A percentile compares a stretch with the other conserved stretches of the same genome.
Conservation (phyloP, 495 filamentous ascomycete species). For the Penicillium roqueforti region DNA sequence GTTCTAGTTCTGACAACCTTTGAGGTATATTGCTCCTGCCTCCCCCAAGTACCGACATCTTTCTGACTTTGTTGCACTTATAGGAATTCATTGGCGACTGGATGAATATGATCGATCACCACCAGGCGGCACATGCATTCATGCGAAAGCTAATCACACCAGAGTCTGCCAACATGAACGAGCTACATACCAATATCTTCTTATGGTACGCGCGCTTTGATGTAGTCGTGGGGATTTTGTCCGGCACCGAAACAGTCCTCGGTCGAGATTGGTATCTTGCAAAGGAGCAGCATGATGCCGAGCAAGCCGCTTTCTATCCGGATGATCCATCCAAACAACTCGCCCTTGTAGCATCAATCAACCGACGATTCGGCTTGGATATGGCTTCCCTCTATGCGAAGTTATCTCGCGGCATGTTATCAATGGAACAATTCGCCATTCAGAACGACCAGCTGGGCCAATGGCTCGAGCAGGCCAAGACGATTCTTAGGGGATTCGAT, state of each 20-base stretch:
- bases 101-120: constrained; percentile 87
- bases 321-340: constrained; percentile 60
- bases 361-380: constrained; percentile 73
- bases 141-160: constrained; percentile 75
- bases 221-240: constrained; percentile 75
- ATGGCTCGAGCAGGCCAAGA: constrained; percentile 53
- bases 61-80: background rate
- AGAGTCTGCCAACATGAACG: constrained; percentile 64
- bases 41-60: background rate
- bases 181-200: constrained; percentile 66
- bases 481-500: constrained; percentile 55
- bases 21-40: constrained; percentile 62
- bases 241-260: constrained; percentile 69
- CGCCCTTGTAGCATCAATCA: constrained; percentile 57
- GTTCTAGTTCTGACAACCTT: constrained; percentile 90
- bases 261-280: constrained; percentile 75
- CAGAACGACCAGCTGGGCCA: constrained; percentile 56
- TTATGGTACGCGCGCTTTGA: constrained; percentile 90
- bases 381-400: constrained; percentile 76
- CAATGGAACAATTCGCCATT: constrained; percentile 57
- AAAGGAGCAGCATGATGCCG: constrained; percentile 57
- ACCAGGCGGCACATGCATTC: constrained; percentile 81
- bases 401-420: constrained; percentile 56
- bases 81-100: constrained; percentile 95
- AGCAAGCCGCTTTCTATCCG: constrained; percentile 57